Evolutionary conservation across 2,329 filamentous ascomycete genomes (phyloP).

Genomic region (Shiraia bambusicola): DNA sequence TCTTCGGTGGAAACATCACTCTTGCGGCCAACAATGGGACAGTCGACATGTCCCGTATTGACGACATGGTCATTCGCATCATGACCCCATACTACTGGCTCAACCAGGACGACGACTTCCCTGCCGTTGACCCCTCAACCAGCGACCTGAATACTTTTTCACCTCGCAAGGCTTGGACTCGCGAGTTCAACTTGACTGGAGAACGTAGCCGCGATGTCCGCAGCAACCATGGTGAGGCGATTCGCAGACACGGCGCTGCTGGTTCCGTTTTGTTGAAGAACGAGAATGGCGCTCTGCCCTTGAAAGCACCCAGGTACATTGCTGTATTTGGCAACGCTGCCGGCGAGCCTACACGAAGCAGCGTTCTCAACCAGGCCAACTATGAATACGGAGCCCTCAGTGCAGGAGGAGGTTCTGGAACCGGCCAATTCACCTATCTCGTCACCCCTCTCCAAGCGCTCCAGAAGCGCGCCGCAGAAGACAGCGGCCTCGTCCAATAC

Average conservation of each 20-base stretch:
- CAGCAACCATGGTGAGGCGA: constrained; percentile 46
- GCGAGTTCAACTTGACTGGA: constrained; percentile 40
- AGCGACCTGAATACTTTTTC: constrained; percentile 43
- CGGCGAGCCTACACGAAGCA: constrained; percentile 49
- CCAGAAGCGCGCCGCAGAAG: constrained; percentile 30
- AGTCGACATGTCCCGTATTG: constrained; percentile 43
- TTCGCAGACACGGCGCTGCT: constrained; percentile 46
- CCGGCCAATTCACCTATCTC: constrained; percentile 45
- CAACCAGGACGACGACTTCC: constrained; percentile 46
- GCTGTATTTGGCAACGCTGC: constrained; percentile 55
- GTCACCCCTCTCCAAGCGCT: constrained; percentile 47
- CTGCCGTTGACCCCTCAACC: constrained; percentile 38
- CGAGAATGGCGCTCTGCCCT: constrained; percentile 50
- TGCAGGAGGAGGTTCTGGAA: constrained; percentile 47
- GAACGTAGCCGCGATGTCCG: constrained; percentile 39
- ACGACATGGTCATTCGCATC: constrained; percentile 52
- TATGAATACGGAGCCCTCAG: constrained; percentile 47
- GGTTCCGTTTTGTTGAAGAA: constrained; percentile 54
- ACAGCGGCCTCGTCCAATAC: constrained; percentile 48
- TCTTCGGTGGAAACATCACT: constrained; percentile 49
- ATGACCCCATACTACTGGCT: constrained; percentile 51
- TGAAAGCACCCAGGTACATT: constrained; percentile 54
- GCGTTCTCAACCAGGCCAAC: constrained; percentile 39
- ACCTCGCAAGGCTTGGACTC: constrained; percentile 39
- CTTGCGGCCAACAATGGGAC: constrained; percentile 45